Evolutionary conservation across 2,329 filamentous ascomycete species (phyloP).

Genomic region (Graphiopsis chlorocephala): DNA sequence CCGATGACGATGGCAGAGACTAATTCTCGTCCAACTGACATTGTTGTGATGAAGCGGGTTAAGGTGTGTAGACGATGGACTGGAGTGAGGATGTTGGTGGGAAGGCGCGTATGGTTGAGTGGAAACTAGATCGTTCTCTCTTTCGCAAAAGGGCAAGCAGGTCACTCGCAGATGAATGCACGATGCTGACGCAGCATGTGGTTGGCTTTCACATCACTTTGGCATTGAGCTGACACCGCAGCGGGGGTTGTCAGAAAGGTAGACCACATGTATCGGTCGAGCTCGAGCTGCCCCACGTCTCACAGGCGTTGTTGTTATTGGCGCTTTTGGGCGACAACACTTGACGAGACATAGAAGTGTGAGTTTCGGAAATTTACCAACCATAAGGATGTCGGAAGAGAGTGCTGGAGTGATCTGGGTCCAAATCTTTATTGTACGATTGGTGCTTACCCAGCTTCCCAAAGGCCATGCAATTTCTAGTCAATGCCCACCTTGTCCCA

Average conservation of each 20-base stretch:
- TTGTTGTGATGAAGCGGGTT: background rate
- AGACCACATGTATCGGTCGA: background rate
- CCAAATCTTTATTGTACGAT: background rate
- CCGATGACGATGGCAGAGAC: slow-evolving; percentile 51
- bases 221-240: background rate
- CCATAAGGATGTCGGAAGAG: background rate
- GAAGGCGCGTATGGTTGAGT: background rate
- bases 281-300: background rate
- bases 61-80: background rate
- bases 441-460: background rate
- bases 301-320: background rate
- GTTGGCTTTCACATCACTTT: background rate
- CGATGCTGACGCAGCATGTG: slow-evolving; percentile 1
- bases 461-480: slow-evolving; percentile 15
- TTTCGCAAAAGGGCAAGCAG: background rate
- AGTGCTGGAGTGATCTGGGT: background rate
- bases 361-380: background rate
- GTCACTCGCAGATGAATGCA: background rate
- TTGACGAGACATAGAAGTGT: background rate
- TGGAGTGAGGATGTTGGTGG: background rate
- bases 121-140: background rate
- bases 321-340: no score
- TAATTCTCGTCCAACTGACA: slow-evolving; percentile 19
- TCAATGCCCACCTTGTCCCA: slow-evolving; percentile 38
- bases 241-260: background rate